These are phyloP conservation scores for Lasiodiplodia sp. DNA, from an alignment of 2,329 filamentous ascomycete genomes.

Conservation along the genomic window DNA sequence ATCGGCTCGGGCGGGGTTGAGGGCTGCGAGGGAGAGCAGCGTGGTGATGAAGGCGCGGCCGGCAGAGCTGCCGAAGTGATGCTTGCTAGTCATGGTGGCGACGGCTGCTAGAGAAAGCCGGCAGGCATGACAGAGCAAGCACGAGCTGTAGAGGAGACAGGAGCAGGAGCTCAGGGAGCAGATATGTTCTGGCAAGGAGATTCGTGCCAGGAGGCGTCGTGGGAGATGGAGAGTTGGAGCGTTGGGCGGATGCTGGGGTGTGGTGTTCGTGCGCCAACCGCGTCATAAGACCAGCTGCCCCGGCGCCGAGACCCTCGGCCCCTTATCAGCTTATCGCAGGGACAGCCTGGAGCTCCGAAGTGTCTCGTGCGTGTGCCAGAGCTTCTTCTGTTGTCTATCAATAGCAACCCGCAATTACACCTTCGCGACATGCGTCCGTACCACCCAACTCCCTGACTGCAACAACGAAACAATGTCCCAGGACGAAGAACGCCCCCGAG, in stretches of 20 bases:
- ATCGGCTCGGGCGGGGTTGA: conserved; percentile 19
- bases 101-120: conserved; percentile 32
- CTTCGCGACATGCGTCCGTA: conserved; percentile 25
- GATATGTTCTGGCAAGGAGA: background rate
- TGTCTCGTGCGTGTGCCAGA: conserved; percentile 33
- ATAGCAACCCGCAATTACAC: conserved; percentile 24
- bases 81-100: conserved; percentile 32
- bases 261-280: conserved; percentile 1
- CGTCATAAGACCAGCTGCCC: conserved; percentile 20
- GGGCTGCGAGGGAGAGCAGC: conserved; percentile 67
- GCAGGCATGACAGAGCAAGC: conserved; percentile 41
- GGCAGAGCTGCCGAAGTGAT: conserved; percentile 31
- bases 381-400: conserved; percentile 2
- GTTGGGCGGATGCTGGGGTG: conserved; percentile 12
- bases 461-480: conserved; percentile 28
- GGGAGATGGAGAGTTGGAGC: conserved; percentile 2
- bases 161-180: too few relatives aligned
- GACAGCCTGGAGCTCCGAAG: conserved; percentile 32
- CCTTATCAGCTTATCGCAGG: conserved; percentile 8
- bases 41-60: conserved; percentile 64
- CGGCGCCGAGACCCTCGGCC: background rate
- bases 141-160: background rate
- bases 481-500: conserved; percentile 44
- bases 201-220: conserved; percentile 1
- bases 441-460: conserved; percentile 14